Base-by-base conservation (phyloP, 139 green algal genomes). In the Tetratostichococcus sp. region DNA sequence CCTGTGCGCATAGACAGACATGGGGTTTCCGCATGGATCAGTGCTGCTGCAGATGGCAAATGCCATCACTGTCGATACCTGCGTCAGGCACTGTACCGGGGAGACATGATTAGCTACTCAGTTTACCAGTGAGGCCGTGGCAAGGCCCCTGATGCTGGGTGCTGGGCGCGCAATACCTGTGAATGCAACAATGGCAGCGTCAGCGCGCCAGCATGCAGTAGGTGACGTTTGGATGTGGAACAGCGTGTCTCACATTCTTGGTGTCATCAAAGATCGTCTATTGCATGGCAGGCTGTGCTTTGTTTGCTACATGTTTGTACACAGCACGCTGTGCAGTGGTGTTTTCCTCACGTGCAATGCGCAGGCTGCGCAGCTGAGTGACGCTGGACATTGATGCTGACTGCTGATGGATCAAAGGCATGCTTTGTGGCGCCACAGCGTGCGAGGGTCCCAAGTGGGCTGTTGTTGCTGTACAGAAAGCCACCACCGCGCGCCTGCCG, bases 1-100 rank as follows among this genome's bases (percentile, higher is more conserved):
- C 78, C 65, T 83, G 73, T 19, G n/a, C 11, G 23, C 4, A n/a
- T 11, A 25, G 14, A 66, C n/a, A n/a, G n/a, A n/a, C n/a, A n/a
- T n/a, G n/a, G 58, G 14, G 23, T 66, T 30, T 4, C 11, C 58
- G 6, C 23, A 6, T 66, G 58, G 17, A 25, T 50, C 8, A 8
- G 39, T 50, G 39, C 39, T 14, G 39, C 39, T 14, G 39, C 39
- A 50, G 39, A 11, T 50, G 39, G 39, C 6, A 50, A 11, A 6
- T 50, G 39, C 8, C 39, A 50, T 50, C 8, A 50, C 8, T 50
- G 8, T 21, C 39, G 39, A 50, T 11, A 6, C 39, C 39, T 50
- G 6, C 39, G 39, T 50, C 39, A 50, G 8, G 39, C 39, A 50
- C 39, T 50, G 39, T 11, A 50, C 8, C 11, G 6, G 39, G 39